Evolutionary conservation across 2,329 filamentous ascomycete genomes (phyloP).

Genomic region (Colletotrichum australisinense): DNA sequence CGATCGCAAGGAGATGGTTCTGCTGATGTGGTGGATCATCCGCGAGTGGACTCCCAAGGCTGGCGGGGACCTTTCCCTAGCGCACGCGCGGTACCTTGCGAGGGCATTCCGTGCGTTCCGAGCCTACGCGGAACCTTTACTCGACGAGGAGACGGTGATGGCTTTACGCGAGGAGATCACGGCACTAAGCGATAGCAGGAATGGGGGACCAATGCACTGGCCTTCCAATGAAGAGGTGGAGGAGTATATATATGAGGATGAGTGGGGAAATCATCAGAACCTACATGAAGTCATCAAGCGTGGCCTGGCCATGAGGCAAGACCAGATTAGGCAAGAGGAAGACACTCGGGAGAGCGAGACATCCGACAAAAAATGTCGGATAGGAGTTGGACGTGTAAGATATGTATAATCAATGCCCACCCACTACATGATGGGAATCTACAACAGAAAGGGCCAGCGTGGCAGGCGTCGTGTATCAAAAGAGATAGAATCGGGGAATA

Average conservation of each 20-base stretch:
- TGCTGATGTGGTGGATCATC: constrained; percentile 69
- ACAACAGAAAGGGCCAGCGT: not conserved
- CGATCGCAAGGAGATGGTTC: constrained; percentile 68
- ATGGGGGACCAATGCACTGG: constrained; percentile 44
- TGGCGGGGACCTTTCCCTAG: constrained; percentile 48
- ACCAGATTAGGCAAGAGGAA: not conserved
- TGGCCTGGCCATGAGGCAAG: not conserved
- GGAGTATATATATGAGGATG: constrained; percentile 43
- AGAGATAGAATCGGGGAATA: not conserved
- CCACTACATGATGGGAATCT: not conserved
- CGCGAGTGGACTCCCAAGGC: constrained; percentile 53
- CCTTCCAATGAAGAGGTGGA: constrained; percentile 50
- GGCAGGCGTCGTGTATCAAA: not conserved
- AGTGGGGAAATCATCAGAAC: constrained; percentile 20
- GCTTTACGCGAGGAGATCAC: constrained; percentile 43
- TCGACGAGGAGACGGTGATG: constrained; percentile 46
- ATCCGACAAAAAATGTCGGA: not conserved
- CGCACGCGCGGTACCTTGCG: constrained; percentile 41
- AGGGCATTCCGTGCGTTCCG: constrained; percentile 59
- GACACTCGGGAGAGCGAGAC: not conserved
- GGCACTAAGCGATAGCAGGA: constrained; percentile 37
- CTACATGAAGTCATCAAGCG: constrained; percentile 9
- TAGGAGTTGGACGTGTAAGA: not conserved
- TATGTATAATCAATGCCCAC: not conserved
- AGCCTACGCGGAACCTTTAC: constrained; percentile 57